A percentile compares a stretch with the other conserved stretches of the same genome.
Evolutionary conservation across 306 rosid genomes (phyloP).

Genomic region (Gastrolobium bilobum): DNA sequence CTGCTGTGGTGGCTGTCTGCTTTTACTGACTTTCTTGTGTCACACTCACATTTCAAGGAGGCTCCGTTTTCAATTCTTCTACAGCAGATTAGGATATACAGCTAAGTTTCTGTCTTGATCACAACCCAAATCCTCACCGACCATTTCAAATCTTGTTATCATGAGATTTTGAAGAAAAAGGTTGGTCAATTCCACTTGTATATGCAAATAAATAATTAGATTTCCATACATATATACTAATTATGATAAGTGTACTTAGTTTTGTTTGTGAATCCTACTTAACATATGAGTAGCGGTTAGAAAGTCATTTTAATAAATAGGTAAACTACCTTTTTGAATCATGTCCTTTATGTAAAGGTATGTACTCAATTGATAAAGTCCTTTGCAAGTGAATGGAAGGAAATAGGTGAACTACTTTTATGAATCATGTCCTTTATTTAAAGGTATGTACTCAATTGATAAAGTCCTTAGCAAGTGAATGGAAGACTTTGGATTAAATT

Average conservation of each 20-base stretch:
- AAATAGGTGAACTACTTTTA: no score
- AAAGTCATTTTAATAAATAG: neutral
- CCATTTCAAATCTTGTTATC: conserved; percentile 32
- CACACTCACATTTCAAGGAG: conserved; percentile 12
- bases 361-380: neutral
- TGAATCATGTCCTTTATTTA: neutral
- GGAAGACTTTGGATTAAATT: neutral
- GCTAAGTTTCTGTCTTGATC: conserved; percentile 20
- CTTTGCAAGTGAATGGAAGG: neutral
- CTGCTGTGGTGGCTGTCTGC: conserved; percentile 15
- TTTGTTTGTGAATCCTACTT: neutral
- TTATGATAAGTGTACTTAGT: neutral
- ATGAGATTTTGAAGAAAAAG: conserved; percentile 19
- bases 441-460: neutral
- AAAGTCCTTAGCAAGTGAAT: neutral
- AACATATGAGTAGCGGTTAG: neutral
- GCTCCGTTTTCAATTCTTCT: conserved; percentile 18
- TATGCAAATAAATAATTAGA: conserved; percentile 4
- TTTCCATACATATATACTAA: neutral
- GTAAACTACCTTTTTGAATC: neutral
- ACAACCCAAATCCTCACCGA: neutral
- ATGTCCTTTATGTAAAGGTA: neutral
- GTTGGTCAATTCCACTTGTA: conserved; percentile 30
- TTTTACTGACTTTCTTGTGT: conserved; percentile 29
- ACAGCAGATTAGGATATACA: conserved; percentile 36